These are phyloP conservation scores for Haplosporangium sp. DNA, from an alignment of 371 early-diverging fungal genomes.

Conservation along the genomic window DNA sequence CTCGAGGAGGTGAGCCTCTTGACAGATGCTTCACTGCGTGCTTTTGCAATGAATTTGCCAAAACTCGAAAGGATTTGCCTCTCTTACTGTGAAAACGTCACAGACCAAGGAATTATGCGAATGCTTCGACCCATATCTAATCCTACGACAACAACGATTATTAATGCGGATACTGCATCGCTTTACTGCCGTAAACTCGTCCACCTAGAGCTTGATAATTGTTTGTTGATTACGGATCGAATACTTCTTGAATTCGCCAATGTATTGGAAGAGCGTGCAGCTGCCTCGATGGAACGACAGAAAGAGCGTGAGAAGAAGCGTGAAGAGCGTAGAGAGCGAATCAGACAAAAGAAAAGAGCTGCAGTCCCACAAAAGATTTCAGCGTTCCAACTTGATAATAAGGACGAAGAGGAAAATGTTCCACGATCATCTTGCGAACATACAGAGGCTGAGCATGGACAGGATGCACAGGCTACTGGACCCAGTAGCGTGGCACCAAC, in stretches of 20 bases:
- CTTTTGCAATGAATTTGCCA: conserved; percentile 36
- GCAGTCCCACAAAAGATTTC: background rate
- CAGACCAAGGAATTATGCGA: conserved; percentile 43
- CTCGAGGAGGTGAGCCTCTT: conserved; percentile 66
- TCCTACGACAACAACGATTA: conserved; percentile 27
- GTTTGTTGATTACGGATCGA: conserved; percentile 38
- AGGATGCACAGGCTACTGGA: background rate
- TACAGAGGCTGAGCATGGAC: background rate
- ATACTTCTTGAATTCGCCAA: conserved; percentile 50
- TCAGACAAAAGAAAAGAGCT: conserved; percentile 32
- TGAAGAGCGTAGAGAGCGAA: conserved; percentile 34
- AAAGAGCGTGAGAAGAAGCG: conserved; percentile 32
- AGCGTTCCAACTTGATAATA: background rate
- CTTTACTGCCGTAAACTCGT: conserved; percentile 23
- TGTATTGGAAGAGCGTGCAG: conserved; percentile 45
- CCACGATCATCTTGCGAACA: conserved; percentile 5
- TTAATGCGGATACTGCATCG: conserved; percentile 22
- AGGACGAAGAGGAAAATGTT: background rate
- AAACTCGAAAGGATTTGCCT: conserved; percentile 48
- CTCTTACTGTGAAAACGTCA: conserved; percentile 50
- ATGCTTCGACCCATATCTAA: conserved; percentile 41
- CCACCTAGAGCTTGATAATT: conserved; percentile 50
- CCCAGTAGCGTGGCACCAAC: background rate
- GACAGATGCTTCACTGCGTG: conserved; percentile 61
- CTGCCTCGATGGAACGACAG: conserved; percentile 19